Conservation (phyloP, 2,329 filamentous ascomycete genomes). For the Ophidiomyces ophidiicola region DNA sequence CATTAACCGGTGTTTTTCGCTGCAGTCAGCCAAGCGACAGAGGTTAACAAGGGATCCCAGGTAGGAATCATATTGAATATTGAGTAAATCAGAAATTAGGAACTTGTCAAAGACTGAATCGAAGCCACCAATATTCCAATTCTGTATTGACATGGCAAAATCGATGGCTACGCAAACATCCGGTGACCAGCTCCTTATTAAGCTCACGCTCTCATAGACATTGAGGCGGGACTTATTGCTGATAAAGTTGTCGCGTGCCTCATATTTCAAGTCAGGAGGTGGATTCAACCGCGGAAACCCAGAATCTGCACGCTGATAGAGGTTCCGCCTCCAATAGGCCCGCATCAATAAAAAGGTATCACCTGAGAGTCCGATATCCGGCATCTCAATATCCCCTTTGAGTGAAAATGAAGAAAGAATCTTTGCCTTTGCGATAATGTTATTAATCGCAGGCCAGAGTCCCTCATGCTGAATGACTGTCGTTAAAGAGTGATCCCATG, state of each 20-base stretch:
- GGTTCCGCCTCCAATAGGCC: conserved; percentile 9
- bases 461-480: conserved; percentile 32
- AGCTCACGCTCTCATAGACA: conserved; percentile 8
- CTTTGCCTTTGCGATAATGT: conserved; percentile 8
- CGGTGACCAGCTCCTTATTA: conserved; percentile 10
- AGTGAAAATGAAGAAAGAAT: conserved; percentile 6
- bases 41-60: conserved; percentile 14
- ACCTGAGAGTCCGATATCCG: background rate
- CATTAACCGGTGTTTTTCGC: conserved; percentile 21
- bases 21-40: conserved; percentile 3
- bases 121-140: conserved; percentile 14
- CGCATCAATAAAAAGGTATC: conserved; percentile 9
- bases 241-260: conserved; percentile 11
- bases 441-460: conserved; percentile 15
- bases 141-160: conserved; percentile 8
- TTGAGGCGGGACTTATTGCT: conserved; percentile 3
- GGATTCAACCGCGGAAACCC: conserved; percentile 3
- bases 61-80: conserved; percentile 7
- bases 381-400: conserved; percentile 5
- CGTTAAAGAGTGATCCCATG: conserved; percentile 33
- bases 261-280: conserved; percentile 6
- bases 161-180: conserved; percentile 5
- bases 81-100: conserved; percentile 12
- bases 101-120: conserved; percentile 11
- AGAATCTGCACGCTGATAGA: conserved; percentile 10